Evolutionary conservation across 2,329 filamentous ascomycete genomes (phyloP).

Genomic region (Aspergillus ustus): DNA sequence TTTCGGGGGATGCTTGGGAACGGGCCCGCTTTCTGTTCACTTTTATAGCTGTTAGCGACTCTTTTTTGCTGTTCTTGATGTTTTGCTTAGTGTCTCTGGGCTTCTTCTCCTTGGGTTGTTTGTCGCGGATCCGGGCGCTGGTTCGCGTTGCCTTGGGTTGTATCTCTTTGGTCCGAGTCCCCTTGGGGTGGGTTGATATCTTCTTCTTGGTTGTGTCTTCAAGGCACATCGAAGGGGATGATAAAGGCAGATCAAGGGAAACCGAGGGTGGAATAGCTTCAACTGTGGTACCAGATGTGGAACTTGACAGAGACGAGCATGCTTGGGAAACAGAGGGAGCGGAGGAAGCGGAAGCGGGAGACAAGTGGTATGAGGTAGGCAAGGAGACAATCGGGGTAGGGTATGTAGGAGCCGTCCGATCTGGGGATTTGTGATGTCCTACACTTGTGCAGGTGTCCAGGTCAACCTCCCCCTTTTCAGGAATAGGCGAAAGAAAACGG

Average conservation of each 20-base stretch:
- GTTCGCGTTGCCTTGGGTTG: not conserved
- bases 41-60: constrained; percentile 22
- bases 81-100: not conserved
- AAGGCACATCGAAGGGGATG: not conserved
- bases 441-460: constrained; percentile 18
- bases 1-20: constrained; percentile 18
- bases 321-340: not conserved
- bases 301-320: not conserved
- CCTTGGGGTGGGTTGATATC: constrained; percentile 3
- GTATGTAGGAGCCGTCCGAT: not conserved
- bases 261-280: not conserved
- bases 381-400: not conserved
- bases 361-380: not conserved
- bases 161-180: constrained; percentile 1
- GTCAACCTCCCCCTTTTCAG: constrained; percentile 20
- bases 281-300: not conserved
- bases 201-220: not conserved
- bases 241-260: not conserved
- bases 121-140: not conserved
- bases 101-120: not conserved
- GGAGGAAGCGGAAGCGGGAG: not conserved
- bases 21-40: constrained; percentile 28
- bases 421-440: not conserved
- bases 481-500: constrained; percentile 21
- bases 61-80: not conserved